Evolutionary conservation across 2,329 filamentous ascomycete species (phyloP).

Genomic region (Fusarium illudens): DNA sequence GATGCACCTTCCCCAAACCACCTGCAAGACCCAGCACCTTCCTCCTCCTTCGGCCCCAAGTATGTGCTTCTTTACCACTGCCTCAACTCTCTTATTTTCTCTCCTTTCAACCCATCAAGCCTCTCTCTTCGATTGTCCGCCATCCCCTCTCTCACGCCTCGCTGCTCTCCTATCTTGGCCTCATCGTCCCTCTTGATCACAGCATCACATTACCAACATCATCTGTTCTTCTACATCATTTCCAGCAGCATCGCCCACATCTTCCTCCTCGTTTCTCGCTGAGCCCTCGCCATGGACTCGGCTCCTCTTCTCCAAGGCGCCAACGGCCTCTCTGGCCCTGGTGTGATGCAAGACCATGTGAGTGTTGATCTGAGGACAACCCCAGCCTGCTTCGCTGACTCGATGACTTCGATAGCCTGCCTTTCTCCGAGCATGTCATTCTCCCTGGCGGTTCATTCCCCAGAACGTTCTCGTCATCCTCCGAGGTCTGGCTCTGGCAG

Average conservation of each 20-base stretch:
- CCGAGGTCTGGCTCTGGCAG: conserved; percentile 53
- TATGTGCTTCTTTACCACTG: background rate
- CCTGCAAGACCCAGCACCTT: background rate
- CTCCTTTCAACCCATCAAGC: conserved; percentile 14
- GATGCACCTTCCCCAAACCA: background rate
- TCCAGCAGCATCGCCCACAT: background rate
- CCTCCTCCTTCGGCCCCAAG: background rate
- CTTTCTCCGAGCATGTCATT: conserved; percentile 61
- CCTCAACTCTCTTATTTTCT: background rate
- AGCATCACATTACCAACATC: conserved; percentile 9
- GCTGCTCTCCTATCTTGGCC: conserved; percentile 15
- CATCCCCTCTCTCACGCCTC: conserved; percentile 2
- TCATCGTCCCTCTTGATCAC: conserved; percentile 3
- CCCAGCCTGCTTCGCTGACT: conserved; percentile 16
- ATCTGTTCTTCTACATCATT: background rate
- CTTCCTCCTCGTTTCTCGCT: background rate
- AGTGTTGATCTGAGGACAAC: conserved; percentile 2
- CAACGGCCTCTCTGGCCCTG: conserved; percentile 45
- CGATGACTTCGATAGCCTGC: conserved; percentile 51
- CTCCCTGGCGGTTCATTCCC: conserved; percentile 58
- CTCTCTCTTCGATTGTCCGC: conserved; percentile 1
- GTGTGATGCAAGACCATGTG: conserved; percentile 50
- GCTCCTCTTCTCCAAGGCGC: conserved; percentile 47
- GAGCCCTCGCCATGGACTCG: conserved; percentile 43
- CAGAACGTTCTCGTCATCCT: conserved; percentile 57